Conservation (phyloP, 2,329 filamentous ascomycete species). For the Colletotrichum sp. region DNA sequence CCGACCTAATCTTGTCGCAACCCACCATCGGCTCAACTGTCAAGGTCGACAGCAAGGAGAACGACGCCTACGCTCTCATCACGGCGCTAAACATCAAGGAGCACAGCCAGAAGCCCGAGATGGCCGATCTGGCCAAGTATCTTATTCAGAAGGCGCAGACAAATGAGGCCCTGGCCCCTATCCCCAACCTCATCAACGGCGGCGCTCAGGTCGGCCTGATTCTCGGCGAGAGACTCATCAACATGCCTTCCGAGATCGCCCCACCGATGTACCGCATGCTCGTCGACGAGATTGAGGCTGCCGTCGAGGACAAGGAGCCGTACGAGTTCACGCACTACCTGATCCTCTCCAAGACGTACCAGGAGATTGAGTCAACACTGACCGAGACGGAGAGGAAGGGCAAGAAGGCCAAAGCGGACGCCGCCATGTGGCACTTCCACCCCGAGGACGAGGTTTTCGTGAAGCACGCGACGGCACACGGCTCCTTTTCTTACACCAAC, state of each 20-base stretch:
- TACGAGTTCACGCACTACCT: slow-evolving; percentile 95
- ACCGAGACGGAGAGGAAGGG: slow-evolving; percentile 67
- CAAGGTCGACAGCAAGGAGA: slow-evolving; percentile 94
- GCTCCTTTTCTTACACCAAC: slow-evolving; percentile 79
- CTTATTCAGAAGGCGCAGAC: slow-evolving; percentile 61
- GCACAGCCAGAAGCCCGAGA: slow-evolving; percentile 76
- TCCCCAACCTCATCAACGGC: slow-evolving; percentile 61
- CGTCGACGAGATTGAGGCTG: slow-evolving; percentile 86
- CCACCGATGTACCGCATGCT: slow-evolving; percentile 97
- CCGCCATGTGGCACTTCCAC: slow-evolving; percentile 87
- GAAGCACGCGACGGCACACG: slow-evolving; percentile 72
- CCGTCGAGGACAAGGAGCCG: slow-evolving; percentile 87
- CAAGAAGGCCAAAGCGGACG: slow-evolving; percentile 70
- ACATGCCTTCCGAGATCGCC: slow-evolving; percentile 91
- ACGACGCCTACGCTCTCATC: slow-evolving; percentile 90
- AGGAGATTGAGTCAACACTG: slow-evolving; percentile 82
- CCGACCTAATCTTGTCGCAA: slow-evolving; percentile 87
- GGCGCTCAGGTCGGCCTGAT: slow-evolving; percentile 77
- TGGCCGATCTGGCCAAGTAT: slow-evolving; percentile 76
- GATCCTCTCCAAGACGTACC: slow-evolving; percentile 89
- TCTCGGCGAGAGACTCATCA: slow-evolving; percentile 92
- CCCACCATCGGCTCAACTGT: slow-evolving; percentile 90
- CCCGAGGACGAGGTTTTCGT: slow-evolving; percentile 92
- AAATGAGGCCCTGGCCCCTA: slow-evolving; percentile 57
- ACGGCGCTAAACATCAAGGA: slow-evolving; percentile 84